Conservation (phyloP, 805 yeast species). For the Saccharomycopsis capsularis region DNA sequence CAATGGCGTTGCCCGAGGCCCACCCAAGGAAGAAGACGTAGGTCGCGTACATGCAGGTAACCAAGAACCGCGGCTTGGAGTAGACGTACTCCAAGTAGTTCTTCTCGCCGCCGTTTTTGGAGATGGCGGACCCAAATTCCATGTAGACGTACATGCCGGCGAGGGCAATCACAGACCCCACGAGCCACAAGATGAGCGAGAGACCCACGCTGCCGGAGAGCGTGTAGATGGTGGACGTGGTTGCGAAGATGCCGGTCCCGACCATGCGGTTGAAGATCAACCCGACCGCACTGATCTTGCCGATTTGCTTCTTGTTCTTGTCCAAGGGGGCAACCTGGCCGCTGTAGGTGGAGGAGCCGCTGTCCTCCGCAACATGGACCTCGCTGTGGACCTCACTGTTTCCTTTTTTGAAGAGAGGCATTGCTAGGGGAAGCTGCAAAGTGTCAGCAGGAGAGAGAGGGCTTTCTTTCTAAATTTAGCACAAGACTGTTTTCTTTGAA, state of each 20-base stretch:
- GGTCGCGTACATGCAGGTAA: slow-evolving; percentile 60
- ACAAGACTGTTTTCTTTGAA: no score
- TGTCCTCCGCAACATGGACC: neutral
- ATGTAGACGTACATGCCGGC: slow-evolving; percentile 62
- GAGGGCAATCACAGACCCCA: slow-evolving; percentile 63
- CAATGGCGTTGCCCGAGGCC: slow-evolving; percentile 80
- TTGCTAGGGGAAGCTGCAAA: no score
- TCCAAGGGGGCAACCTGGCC: slow-evolving; percentile 29
- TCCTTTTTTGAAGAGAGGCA: neutral
- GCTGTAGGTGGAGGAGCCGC: neutral
- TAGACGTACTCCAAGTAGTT: slow-evolving; percentile 70
- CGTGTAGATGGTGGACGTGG: slow-evolving; percentile 50
- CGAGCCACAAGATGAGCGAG: slow-evolving; percentile 64
- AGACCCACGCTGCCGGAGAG: slow-evolving; percentile 66
- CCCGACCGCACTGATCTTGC: slow-evolving; percentile 54
- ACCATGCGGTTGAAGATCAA: slow-evolving; percentile 61
- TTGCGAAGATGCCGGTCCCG: slow-evolving; percentile 73
- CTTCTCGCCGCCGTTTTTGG: slow-evolving; percentile 82
- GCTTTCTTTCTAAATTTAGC: no score
- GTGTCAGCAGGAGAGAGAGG: no score
- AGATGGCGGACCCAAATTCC: slow-evolving; percentile 74
- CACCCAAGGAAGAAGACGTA: slow-evolving; percentile 73
- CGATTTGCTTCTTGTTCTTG: slow-evolving; percentile 38
- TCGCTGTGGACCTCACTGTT: neutral
- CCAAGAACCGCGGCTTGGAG: slow-evolving; percentile 59